These are phyloP conservation scores for Porogramme epimiltina DNA, from an alignment of 1,284 basidiomycete species.

Conservation along the genomic window DNA sequence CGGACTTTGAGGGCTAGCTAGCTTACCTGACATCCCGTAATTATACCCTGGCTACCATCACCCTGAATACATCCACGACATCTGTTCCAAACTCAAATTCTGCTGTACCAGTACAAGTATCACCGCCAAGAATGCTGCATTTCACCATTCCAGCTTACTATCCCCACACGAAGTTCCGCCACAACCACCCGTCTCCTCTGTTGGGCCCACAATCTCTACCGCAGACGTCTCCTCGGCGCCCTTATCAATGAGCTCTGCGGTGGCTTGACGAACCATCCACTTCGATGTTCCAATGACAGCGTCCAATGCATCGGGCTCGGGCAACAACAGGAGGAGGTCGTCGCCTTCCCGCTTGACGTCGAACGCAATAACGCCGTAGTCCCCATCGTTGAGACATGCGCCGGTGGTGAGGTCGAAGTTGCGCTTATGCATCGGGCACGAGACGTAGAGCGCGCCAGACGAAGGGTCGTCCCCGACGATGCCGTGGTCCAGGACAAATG, in stretches of 20 bases:
- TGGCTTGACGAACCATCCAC: conserved; percentile 61
- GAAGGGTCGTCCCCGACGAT: conserved; percentile 60
- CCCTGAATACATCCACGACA: too few relatives aligned
- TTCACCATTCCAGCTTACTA: conserved; percentile 21
- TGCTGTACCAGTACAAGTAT: too few relatives aligned
- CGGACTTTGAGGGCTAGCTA: too few relatives aligned
- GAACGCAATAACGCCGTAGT: conserved; percentile 70
- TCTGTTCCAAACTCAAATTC: too few relatives aligned
- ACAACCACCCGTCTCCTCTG: conserved; percentile 3
- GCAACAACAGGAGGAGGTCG: conserved; percentile 56
- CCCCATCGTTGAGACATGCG: conserved; percentile 62
- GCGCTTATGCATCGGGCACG: conserved; percentile 72
- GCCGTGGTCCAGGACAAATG: conserved; percentile 76
- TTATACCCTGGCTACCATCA: too few relatives aligned
- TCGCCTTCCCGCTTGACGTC: conserved; percentile 54
- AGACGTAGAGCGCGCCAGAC: conserved; percentile 45
- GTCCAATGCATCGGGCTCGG: conserved; percentile 61
- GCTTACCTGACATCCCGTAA: too few relatives aligned
- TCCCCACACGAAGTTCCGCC: conserved; percentile 11
- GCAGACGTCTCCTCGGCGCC: conserved; percentile 33
- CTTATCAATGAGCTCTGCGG: conserved; percentile 44
- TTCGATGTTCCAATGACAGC: conserved; percentile 66
- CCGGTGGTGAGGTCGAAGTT: conserved; percentile 66
- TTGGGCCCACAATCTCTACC: conserved; percentile 43
- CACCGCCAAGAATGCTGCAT: not conserved